Conservation (phyloP, 192 early-diverging fungal species). For the Umbelopsis sp. region DNA sequence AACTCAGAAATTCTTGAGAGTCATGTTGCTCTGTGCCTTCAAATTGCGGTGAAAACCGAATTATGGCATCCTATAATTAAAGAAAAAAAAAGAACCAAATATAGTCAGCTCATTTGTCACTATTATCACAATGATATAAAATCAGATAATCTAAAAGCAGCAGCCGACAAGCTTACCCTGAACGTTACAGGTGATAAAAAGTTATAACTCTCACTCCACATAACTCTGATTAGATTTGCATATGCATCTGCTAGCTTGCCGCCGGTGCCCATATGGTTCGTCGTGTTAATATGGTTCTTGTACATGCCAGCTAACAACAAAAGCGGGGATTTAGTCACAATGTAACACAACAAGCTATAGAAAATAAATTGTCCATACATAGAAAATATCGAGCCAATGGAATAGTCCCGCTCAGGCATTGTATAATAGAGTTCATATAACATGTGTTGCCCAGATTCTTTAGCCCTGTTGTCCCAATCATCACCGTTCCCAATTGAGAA, state of each 20-base stretch:
- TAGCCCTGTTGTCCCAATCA: conserved; percentile 71
- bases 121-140: no score
- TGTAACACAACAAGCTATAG: neutral
- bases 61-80: conserved; percentile 56
- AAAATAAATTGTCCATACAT: conserved; percentile 24
- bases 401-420: conserved; percentile 72
- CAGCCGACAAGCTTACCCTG: conserved; percentile 43
- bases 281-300: conserved; percentile 61
- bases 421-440: conserved; percentile 85
- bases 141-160: neutral
- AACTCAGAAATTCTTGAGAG: conserved; percentile 93
- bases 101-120: no score
- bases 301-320: conserved; percentile 59
- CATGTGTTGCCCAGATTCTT: conserved; percentile 87
- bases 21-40: conserved; percentile 93
- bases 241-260: conserved; percentile 79
- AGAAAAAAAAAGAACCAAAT: neutral
- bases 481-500: conserved; percentile 46
- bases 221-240: conserved; percentile 72
- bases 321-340: neutral
- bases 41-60: conserved; percentile 80
- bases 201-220: conserved; percentile 82
- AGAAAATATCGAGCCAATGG: conserved; percentile 73
- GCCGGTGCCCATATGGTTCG: conserved; percentile 72
- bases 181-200: conserved; percentile 82